phyloP scores from a whole-genome alignment of 2,329 filamentous ascomycete genomes.

The Venturia oleaginea region DNA sequence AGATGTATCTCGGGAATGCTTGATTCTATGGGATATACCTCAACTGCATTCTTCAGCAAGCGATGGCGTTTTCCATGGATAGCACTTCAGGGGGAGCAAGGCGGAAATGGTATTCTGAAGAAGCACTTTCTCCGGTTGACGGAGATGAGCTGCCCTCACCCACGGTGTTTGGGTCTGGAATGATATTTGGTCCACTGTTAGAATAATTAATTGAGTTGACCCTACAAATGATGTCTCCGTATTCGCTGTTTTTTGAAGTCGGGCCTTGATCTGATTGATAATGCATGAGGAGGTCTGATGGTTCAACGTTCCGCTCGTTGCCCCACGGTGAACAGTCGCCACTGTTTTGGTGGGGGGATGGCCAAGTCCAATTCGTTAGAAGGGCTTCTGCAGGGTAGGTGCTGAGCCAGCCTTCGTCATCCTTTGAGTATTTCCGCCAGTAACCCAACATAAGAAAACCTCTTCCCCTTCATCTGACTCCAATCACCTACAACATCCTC shows the following conservation, averaged over 20 bases:
- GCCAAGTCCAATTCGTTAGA: background rate
- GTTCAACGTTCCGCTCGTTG: background rate
- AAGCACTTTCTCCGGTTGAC: background rate
- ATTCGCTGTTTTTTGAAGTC: background rate
- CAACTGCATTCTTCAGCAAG: background rate
- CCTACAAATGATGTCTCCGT: background rate
- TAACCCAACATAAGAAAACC: background rate
- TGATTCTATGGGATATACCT: background rate
- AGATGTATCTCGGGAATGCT: background rate
- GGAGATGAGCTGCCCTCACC: background rate
- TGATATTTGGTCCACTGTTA: background rate
- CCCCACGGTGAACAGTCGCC: background rate
- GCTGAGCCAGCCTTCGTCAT: background rate
- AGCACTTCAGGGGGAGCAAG: background rate
- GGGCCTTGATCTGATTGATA: background rate
- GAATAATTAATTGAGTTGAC: background rate
- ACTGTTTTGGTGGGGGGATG: background rate
- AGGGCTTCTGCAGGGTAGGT: background rate
- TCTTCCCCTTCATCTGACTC: background rate
- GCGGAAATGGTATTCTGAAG: background rate
- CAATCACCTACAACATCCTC: background rate
- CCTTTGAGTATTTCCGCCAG: background rate
- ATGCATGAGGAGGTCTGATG: conserved; percentile 1
- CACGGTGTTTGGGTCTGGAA: background rate
- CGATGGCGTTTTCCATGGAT: conserved; percentile 6